Evolutionary conservation across 1,284 basidiomycete species (phyloP), one percentile per base, ranked within the genome.

Genomic region (Ceratobasidium sp.): DNA sequence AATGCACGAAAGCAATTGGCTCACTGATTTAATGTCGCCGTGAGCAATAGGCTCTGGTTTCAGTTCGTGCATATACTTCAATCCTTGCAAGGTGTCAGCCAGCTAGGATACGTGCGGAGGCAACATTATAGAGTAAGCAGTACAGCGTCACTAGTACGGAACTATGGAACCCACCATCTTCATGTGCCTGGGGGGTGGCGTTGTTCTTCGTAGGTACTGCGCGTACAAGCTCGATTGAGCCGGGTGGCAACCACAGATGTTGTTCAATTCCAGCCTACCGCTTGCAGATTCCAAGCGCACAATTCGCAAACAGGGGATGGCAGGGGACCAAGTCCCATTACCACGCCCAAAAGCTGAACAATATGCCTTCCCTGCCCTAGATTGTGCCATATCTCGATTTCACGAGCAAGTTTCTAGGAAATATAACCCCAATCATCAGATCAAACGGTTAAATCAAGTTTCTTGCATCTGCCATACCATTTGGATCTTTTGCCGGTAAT

Each of bases 241-340:
- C n/a, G n/a, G n/a, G n/a, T n/a, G n/a, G n/a, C n/a, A 54, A 27
- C 22, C 29, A 24, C 22, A 22, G 59, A n/a, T 19, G 53, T 14
- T 8, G 7, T n/a, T 11, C 54, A 4, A 54, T n/a, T 19, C 22
- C 45, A 53, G 29, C 67, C 59, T 29, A 71, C 67, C 27, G 27
- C 67, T 45, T 71, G 54, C 1, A 71, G 56, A 22, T 71, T 50
- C 56, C 67, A 71, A 3, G 54, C 15, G 29, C 67, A 71, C 9
- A 45, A 29, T 9, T 45, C 53, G 22, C 41, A 59, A 11, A 60
- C 67, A 3, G 54, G 24, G n/a, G 67, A 59, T 33, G 67, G 54
- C 4, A 71, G 22, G 1, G 54, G 56, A 4, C 56, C 67, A 9
- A 60, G 47, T 4, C 36, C 29, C 27, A 14, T 71, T 7, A 60